phyloP scores from a whole-genome alignment of 768 basidiomycete genomes.

The Pulveroboletus sp. region DNA sequence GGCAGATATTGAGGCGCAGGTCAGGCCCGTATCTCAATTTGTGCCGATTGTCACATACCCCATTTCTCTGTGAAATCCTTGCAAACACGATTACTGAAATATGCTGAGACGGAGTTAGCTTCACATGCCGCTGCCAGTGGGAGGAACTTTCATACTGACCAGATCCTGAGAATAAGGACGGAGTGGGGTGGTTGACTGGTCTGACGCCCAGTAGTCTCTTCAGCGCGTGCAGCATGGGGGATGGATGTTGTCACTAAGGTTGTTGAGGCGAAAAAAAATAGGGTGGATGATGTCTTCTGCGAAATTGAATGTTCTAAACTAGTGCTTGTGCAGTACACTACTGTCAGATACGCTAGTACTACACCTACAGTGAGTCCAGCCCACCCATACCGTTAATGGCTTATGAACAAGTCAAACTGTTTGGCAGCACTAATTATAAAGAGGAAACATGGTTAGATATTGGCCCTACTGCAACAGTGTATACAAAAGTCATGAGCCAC shows the following conservation, averaged over 20 bases:
- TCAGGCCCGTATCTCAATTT: background rate
- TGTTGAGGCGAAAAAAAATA: background rate
- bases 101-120: constrained; percentile 17
- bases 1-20: background rate
- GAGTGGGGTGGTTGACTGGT: background rate
- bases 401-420: no score
- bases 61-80: constrained; percentile 18
- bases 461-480: no score
- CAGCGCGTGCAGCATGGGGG: constrained; percentile 11
- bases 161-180: constrained; percentile 22
- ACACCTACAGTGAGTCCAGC: no score
- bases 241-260: background rate
- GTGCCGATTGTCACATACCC: constrained; percentile 13
- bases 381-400: no score
- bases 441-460: no score
- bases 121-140: background rate
- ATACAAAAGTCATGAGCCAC: no score
- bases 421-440: no score
- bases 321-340: no score
- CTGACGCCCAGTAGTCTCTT: constrained; percentile 3
- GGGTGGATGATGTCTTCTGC: no score
- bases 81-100: constrained; percentile 28
- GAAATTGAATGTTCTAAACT: no score
- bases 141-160: constrained; percentile 9
- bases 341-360: no score